phyloP scores from a whole-genome alignment of 192 early-diverging fungal genomes.

The Physocladia obscura region DNA sequence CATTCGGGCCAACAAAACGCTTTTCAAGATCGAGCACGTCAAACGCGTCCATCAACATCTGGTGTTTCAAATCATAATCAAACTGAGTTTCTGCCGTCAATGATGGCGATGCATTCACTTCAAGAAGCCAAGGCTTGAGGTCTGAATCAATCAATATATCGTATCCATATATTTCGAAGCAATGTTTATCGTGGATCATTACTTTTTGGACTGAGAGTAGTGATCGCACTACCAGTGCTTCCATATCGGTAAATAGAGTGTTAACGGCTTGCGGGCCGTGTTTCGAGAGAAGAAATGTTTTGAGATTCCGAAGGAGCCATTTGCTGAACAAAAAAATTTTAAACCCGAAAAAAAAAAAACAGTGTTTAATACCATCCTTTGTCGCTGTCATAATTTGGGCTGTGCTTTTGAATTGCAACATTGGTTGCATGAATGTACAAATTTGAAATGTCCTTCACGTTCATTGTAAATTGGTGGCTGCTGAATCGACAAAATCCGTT shows the following conservation, averaged over 20 bases:
- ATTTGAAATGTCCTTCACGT: constrained; percentile 66
- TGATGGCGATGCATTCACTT: constrained; percentile 63
- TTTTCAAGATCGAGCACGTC: constrained; percentile 61
- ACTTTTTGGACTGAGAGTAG: constrained; percentile 64
- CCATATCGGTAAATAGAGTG: constrained; percentile 61
- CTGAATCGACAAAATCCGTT: constrained; percentile 68
- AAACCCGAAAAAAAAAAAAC: neutral
- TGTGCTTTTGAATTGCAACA: constrained; percentile 63
- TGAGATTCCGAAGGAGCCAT: constrained; percentile 61
- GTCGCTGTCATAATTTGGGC: constrained; percentile 55
- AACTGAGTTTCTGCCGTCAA: constrained; percentile 64
- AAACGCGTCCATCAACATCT: constrained; percentile 60
- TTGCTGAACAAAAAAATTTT: constrained; percentile 36
- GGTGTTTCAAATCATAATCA: constrained; percentile 63
- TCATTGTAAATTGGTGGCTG: constrained; percentile 62
- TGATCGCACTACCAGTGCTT: constrained; percentile 57
- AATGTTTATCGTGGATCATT: constrained; percentile 72
- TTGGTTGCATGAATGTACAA: constrained; percentile 66
- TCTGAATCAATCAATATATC: constrained; percentile 62
- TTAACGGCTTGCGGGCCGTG: constrained; percentile 50
- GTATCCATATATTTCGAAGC: constrained; percentile 66
- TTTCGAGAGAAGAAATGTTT: constrained; percentile 51
- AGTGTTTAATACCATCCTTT: constrained; percentile 41
- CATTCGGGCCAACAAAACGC: constrained; percentile 23
- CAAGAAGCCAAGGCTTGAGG: constrained; percentile 62